A percentile compares a stretch with the other conserved stretches of the same genome.
Evolutionary conservation across 1,139 yeast species (phyloP).

Genomic region (Debaryomyces singareniensis): DNA sequence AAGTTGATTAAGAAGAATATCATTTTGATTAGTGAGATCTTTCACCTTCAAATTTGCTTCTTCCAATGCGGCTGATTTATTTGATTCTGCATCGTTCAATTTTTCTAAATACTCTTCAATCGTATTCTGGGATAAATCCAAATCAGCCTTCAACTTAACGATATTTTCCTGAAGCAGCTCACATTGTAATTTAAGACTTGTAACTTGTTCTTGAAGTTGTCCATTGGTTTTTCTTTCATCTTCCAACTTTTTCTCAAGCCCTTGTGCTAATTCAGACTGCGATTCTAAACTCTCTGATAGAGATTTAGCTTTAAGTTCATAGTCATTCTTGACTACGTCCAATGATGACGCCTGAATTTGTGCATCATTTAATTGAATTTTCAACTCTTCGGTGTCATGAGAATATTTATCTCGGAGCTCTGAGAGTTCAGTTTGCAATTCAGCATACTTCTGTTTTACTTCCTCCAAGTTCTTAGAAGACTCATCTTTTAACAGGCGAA

Average conservation of each 20-base stretch:
- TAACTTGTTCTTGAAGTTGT: conserved; percentile 41
- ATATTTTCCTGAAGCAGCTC: conserved; percentile 30
- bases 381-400: conserved; percentile 16
- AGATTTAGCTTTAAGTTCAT: conserved; percentile 24
- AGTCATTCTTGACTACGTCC: conserved; percentile 28
- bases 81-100: conserved; percentile 16
- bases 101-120: conserved; percentile 21
- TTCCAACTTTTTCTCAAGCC: conserved; percentile 50
- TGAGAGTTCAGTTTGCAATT: conserved; percentile 8
- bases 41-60: conserved; percentile 39
- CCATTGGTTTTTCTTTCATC: conserved; percentile 54
- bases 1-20: conserved; percentile 61
- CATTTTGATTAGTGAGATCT: conserved; percentile 62
- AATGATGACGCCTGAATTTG: conserved; percentile 27
- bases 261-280: conserved; percentile 45
- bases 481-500: conserved; percentile 16
- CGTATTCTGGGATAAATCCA: conserved; percentile 12
- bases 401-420: conserved; percentile 9
- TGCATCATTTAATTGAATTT: conserved; percentile 16
- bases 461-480: conserved; percentile 5
- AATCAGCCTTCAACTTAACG: conserved; percentile 21
- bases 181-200: conserved; percentile 37
- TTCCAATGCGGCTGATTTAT: conserved; percentile 50
- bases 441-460: conserved; percentile 14
- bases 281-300: conserved; percentile 40